These are phyloP conservation scores for Penicillium corylophilum DNA, from an alignment of 2,329 filamentous ascomycete species.

Conservation along the genomic window DNA sequence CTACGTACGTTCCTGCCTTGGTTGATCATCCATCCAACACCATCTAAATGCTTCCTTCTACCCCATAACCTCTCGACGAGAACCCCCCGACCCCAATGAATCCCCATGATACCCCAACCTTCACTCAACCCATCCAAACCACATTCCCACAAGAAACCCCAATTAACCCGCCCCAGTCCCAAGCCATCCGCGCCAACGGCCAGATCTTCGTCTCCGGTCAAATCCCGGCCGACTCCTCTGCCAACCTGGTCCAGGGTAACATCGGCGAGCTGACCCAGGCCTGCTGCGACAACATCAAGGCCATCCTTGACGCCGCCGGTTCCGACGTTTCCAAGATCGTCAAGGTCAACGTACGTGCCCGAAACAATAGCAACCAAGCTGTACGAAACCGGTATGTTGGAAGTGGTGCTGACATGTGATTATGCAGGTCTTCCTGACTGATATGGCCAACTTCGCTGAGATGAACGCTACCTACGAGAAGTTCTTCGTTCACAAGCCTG, in stretches of 20 bases:
- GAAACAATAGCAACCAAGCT: too few species aligned
- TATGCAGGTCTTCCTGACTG: slow-evolving; percentile 72
- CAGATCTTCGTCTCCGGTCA: slow-evolving; percentile 72
- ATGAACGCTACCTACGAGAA: slow-evolving; percentile 74
- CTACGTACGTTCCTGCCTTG: slow-evolving; percentile 38
- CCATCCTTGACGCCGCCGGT: slow-evolving; percentile 78
- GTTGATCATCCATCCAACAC: background rate
- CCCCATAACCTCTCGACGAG: background rate
- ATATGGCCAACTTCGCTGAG: slow-evolving; percentile 84
- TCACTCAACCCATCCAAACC: slow-evolving; percentile 1
- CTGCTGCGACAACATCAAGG: slow-evolving; percentile 76
- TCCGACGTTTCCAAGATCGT: slow-evolving; percentile 77
- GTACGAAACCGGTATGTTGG: too few species aligned
- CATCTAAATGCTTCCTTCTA: background rate
- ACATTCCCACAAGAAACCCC: background rate
- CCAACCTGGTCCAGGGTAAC: slow-evolving; percentile 61
- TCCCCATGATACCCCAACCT: background rate
- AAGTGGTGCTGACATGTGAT: background rate
- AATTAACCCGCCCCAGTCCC: slow-evolving; percentile 37
- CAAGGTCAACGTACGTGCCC: slow-evolving; percentile 66
- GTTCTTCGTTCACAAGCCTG: slow-evolving; percentile 66
- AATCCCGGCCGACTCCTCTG: slow-evolving; percentile 68
- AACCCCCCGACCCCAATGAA: background rate
- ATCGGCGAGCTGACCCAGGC: slow-evolving; percentile 68
- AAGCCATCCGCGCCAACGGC: slow-evolving; percentile 66